Percentiles rank a stretch among this genome's conserved stretches.
Conservation (phyloP, 768 basidiomycete species). For the Terana coerulea region DNA sequence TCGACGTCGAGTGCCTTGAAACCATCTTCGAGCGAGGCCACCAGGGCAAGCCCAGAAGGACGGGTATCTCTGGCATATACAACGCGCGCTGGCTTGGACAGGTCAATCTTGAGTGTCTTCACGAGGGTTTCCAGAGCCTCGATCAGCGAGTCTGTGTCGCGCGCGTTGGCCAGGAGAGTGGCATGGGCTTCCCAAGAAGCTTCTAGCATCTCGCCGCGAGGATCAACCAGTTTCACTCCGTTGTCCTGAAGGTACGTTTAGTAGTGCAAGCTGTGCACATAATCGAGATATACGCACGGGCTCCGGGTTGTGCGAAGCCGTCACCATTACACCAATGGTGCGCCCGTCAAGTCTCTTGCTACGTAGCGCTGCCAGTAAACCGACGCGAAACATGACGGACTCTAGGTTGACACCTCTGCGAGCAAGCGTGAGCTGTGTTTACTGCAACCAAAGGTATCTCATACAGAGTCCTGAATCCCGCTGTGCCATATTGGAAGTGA, state of each 20-base stretch:
- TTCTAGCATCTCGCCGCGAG: constrained; percentile 96
- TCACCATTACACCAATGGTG: constrained; percentile 97
- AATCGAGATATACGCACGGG: constrained; percentile 44
- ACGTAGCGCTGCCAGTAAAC: constrained; percentile 82
- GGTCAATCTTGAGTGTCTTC: constrained; percentile 64
- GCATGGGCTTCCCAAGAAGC: constrained; percentile 89
- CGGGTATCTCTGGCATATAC: constrained; percentile 94
- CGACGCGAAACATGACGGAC: constrained; percentile 92
- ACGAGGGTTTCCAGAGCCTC: constrained; percentile 60
- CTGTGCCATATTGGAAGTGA: constrained; percentile 87
- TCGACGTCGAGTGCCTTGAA: constrained; percentile 69
- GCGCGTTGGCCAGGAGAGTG: constrained; percentile 81
- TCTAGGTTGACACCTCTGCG: constrained; percentile 68
- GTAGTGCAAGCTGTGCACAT: background rate
- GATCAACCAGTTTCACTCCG: constrained; percentile 97
- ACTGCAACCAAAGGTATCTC: constrained; percentile 32
- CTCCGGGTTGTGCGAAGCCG: constrained; percentile 99
- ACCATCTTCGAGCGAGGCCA: constrained; percentile 79
- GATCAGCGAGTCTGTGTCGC: constrained; percentile 70
- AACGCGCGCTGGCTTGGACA: constrained; percentile 73
- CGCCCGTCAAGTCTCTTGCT: constrained; percentile 91
- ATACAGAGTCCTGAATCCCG: constrained; percentile 89
- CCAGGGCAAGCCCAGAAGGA: constrained; percentile 75
- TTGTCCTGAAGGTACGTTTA: constrained; percentile 66
- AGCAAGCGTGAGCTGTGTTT: constrained; percentile 10